Base-by-base conservation (phyloP, 78 protist genomes). In the Mantamonas sphyraenae region DNA sequence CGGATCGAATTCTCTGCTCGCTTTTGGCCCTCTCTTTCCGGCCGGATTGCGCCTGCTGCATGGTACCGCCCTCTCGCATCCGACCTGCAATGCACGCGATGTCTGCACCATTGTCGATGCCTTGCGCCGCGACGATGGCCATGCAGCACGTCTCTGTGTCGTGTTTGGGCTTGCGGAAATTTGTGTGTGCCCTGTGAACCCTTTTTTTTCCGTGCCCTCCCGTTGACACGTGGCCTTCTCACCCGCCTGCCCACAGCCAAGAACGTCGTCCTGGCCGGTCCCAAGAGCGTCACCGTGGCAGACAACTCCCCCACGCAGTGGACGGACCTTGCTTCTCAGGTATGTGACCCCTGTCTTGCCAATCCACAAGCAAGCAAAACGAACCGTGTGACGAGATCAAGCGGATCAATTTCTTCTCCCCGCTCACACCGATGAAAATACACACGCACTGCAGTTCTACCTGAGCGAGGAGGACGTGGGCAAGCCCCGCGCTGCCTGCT, bases 221-320 rank as follows among this genome's bases (percentile, higher is more conserved):
- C 2, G 12, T 56, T 19, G 19, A 17, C 16, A 28, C 30, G n/a
- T 56, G 2, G 35, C 35, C 26, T 7, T 45, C 9, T 16, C 9
- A 9, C 34, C 20, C 26, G 17, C 58, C n/a, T 10, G 28, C 16
- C n/a, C 77, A 8, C 39, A 79, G 96, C 97, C 59, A 98, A 98
- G 85, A 96, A 98, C 77, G 64, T 97, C n/a, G 77, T 94, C 17
- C 90, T 98, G 19, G 91, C 88, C 10, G 99, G 99, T 33, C 93
- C 94, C 43, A 80, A 84, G 59, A 64, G 84, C n/a, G 94, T 95
- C 31, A 76, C 92, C 12, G 37, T 97, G 22, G 77, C 79, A 58
- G 98, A 94, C 82, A 20, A 42, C 26, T 68, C 26, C 33, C 64
- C 68, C 0, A 83, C 65, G 34, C 20, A 43, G 42, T 4, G 81